These are phyloP conservation scores for Stygiomarasmius scandens DNA, from an alignment of 1,284 basidiomycete genomes.

Conservation along the genomic window DNA sequence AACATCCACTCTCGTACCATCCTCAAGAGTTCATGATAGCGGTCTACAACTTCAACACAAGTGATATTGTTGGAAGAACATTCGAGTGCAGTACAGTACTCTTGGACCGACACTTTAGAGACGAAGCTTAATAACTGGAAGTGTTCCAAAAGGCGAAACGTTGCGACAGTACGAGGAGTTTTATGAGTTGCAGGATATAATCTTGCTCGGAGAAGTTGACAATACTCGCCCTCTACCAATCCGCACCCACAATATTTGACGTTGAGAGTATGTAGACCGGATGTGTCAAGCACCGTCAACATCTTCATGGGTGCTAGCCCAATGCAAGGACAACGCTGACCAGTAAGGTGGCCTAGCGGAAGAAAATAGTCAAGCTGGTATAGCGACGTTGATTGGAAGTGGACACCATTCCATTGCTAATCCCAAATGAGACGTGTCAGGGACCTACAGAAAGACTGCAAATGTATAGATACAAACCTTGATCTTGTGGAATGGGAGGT, in stretches of 20 bases:
- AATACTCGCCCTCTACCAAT: neutral
- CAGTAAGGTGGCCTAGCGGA: slow-evolving; percentile 9
- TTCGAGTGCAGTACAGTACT: slow-evolving; percentile 14
- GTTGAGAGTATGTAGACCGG: slow-evolving; percentile 11
- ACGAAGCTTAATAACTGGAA: slow-evolving; percentile 19
- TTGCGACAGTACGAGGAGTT: slow-evolving; percentile 11
- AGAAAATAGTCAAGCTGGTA: slow-evolving; percentile 5
- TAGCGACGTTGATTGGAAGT: slow-evolving; percentile 6
- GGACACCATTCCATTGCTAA: slow-evolving; percentile 15
- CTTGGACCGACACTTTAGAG: slow-evolving; percentile 14
- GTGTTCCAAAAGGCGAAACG: slow-evolving; percentile 15
- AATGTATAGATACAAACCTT: no score
- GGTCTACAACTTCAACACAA: neutral
- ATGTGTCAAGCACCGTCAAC: slow-evolving; percentile 12
- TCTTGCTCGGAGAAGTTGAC: slow-evolving; percentile 15
- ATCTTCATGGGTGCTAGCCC: neutral
- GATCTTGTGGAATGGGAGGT: no score
- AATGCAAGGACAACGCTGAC: neutral
- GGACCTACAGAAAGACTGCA: no score
- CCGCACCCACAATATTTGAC: slow-evolving; percentile 14
- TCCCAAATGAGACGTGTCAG: neutral
- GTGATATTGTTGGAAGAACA: slow-evolving; percentile 11
- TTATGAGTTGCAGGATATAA: slow-evolving; percentile 13
- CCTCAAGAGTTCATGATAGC: slow-evolving; percentile 8
- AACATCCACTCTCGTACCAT: slow-evolving; percentile 19